A percentile compares a stretch with the other conserved stretches of the same genome.
Conservation (phyloP, 2,329 filamentous ascomycete species). For the Aschersonia sp. region DNA sequence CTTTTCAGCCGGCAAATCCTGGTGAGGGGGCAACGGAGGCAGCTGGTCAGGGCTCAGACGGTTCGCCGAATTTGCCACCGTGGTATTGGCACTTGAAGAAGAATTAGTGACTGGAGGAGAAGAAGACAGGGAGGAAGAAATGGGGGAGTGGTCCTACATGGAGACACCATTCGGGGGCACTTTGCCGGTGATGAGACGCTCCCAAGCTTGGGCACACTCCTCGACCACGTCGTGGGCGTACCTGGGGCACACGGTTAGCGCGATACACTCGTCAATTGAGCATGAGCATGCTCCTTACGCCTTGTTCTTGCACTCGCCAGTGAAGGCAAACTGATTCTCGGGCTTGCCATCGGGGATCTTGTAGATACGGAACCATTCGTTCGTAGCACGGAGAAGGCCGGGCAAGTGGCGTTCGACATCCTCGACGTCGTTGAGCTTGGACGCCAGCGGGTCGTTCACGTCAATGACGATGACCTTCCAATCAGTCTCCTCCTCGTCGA, state of each 20-base stretch:
- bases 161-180: conserved; percentile 61
- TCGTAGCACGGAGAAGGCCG: conserved; percentile 90
- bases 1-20: conserved; percentile 72
- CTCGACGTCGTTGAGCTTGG: conserved; percentile 97
- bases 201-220: conserved; percentile 95
- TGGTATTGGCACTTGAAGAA: conserved; percentile 56
- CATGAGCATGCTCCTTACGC: conserved; percentile 33
- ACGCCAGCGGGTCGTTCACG: conserved; percentile 87
- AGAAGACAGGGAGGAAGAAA: neutral
- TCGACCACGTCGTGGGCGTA: conserved; percentile 92
- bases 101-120: conserved; percentile 13
- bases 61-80: conserved; percentile 57
- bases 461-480: conserved; percentile 99
- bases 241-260: conserved; percentile 22
- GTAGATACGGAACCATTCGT: conserved; percentile 99
- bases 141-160: conserved; percentile 46
- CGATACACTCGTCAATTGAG: no score
- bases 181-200: conserved; percentile 89
- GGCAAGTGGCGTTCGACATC: conserved; percentile 98
- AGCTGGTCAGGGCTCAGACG: conserved; percentile 56
- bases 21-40: conserved; percentile 59
- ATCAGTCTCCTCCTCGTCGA: conserved; percentile 99
- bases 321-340: conserved; percentile 99
- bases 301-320: conserved; percentile 99
- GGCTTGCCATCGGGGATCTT: conserved; percentile 99